Percentiles rank a stretch among this genome's conserved stretches.
phyloP scores from a whole-genome alignment of 495 filamentous ascomycete genomes.

The Letharia columbiana region DNA sequence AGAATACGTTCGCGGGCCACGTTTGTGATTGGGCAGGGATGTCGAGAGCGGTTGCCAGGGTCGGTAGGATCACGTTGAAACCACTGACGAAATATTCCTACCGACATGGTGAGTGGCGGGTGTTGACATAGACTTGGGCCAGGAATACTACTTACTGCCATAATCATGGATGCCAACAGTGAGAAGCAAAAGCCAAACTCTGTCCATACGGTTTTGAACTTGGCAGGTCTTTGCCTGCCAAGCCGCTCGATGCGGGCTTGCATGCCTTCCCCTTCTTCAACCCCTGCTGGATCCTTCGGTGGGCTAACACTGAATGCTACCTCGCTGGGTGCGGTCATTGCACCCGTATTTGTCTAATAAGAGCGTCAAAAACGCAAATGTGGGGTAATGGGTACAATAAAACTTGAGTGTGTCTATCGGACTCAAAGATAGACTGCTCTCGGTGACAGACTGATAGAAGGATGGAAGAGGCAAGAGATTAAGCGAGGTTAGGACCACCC shows the following conservation, averaged over 20 bases:
- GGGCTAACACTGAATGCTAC: too few relatives aligned
- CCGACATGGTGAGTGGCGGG: neutral
- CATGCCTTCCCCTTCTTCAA: conserved; percentile 5
- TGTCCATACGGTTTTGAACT: conserved; percentile 47
- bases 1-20: conserved; percentile 77
- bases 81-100: conserved; percentile 76
- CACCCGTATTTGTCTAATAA: too few relatives aligned
- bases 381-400: too few relatives aligned
- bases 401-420: too few relatives aligned
- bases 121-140: neutral
- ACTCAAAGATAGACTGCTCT: too few relatives aligned
- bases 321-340: too few relatives aligned
- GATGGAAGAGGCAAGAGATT: too few relatives aligned
- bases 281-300: too few relatives aligned
- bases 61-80: conserved; percentile 73
- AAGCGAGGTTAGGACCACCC: too few relatives aligned
- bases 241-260: conserved; percentile 50
- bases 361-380: too few relatives aligned
- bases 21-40: conserved; percentile 55
- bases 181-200: conserved; percentile 67
- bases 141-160: conserved; percentile 45
- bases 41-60: conserved; percentile 49
- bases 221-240: conserved; percentile 59
- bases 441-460: too few relatives aligned
- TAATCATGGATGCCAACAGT: conserved; percentile 61